These are phyloP conservation scores for Claviceps quebecensis DNA, from an alignment of 2,329 filamentous ascomycete species.

Conservation along the genomic window DNA sequence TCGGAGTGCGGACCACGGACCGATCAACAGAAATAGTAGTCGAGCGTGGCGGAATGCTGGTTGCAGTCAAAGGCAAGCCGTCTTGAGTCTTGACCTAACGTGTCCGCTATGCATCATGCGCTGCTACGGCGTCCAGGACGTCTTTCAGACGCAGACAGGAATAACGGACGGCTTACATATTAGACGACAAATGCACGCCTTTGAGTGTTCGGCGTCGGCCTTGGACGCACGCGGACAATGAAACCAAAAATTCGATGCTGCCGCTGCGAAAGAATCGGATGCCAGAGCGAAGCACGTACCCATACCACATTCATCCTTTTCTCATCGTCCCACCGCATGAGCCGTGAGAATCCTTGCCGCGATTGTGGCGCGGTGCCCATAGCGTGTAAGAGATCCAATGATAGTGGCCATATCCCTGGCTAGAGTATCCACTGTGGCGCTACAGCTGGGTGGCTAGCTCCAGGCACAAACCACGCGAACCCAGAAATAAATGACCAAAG, in stretches of 20 bases:
- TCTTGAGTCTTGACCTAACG: neutral
- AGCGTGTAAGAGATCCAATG: neutral
- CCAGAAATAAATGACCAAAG: neutral
- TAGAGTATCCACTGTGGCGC: neutral
- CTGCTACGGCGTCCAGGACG: neutral
- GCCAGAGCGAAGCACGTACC: too few species aligned
- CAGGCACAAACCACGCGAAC: constrained; percentile 2
- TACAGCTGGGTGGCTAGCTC: neutral
- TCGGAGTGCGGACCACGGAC: neutral
- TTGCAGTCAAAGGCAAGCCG: neutral
- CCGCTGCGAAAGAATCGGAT: too few species aligned
- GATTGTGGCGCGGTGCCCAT: neutral
- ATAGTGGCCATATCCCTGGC: neutral
- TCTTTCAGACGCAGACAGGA: neutral
- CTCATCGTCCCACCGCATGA: neutral
- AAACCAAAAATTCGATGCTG: too few species aligned
- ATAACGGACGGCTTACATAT: neutral
- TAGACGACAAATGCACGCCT: neutral
- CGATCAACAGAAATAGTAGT: too few species aligned
- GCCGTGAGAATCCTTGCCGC: neutral
- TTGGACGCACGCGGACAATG: neutral
- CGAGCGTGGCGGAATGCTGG: neutral
- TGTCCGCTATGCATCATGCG: neutral
- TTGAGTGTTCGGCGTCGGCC: neutral
- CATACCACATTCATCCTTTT: too few species aligned